These are phyloP conservation scores for Alternaria burnsii DNA, from an alignment of 2,329 filamentous ascomycete species.

Conservation along the genomic window DNA sequence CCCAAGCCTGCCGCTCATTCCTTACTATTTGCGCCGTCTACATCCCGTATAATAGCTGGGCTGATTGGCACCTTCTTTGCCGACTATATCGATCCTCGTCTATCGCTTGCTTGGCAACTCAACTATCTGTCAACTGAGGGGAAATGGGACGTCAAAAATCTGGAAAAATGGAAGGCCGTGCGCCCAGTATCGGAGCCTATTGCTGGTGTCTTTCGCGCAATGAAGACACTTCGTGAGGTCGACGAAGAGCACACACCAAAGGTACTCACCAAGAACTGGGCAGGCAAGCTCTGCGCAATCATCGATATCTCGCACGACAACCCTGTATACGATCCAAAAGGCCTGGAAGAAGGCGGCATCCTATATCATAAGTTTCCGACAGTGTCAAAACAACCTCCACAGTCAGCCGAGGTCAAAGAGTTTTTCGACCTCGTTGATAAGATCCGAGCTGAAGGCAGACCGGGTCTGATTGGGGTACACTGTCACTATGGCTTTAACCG, in stretches of 20 bases:
- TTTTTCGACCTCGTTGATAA: slow-evolving; percentile 68
- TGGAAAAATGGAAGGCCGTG: slow-evolving; percentile 88
- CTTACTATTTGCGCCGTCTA: slow-evolving; percentile 80
- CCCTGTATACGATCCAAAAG: slow-evolving; percentile 82
- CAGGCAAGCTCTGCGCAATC: slow-evolving; percentile 73
- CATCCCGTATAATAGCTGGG: slow-evolving; percentile 78
- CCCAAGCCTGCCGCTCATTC: slow-evolving; percentile 83
- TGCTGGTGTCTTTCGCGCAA: slow-evolving; percentile 80
- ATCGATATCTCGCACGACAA: slow-evolving; percentile 92
- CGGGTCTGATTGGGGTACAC: slow-evolving; percentile 76
- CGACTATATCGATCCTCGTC: slow-evolving; percentile 75
- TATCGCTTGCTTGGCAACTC: slow-evolving; percentile 89
- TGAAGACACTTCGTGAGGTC: slow-evolving; percentile 92
- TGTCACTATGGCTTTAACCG: slow-evolving; percentile 97
- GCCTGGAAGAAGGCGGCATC: slow-evolving; percentile 56
- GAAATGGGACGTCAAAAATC: slow-evolving; percentile 98
- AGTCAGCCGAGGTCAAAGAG: slow-evolving; percentile 65
- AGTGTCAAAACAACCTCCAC: slow-evolving; percentile 88
- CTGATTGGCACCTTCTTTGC: slow-evolving; percentile 84
- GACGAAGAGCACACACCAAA: slow-evolving; percentile 82
- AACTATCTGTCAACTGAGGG: slow-evolving; percentile 87
- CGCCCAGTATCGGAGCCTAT: slow-evolving; percentile 80
- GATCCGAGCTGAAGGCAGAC: slow-evolving; percentile 44
- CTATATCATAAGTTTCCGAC: slow-evolving; percentile 83
- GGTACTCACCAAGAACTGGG: slow-evolving; percentile 74